Percentiles rank a stretch among this genome's conserved stretches.
Evolutionary conservation across 768 basidiomycete genomes (phyloP).

Genomic region (Suillus clintonianus): DNA sequence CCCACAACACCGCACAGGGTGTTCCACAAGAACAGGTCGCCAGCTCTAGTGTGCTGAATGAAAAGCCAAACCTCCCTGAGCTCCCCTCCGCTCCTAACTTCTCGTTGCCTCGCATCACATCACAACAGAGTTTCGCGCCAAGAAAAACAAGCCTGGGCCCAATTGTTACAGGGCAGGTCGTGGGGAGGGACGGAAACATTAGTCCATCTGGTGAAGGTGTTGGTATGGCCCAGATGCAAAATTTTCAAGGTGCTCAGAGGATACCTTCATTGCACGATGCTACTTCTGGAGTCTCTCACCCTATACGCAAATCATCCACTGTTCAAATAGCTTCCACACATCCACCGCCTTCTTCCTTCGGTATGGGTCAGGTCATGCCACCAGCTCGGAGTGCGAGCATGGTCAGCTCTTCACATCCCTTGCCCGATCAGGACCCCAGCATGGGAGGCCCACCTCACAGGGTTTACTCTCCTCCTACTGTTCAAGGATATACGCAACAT

Average conservation of each 20-base stretch:
- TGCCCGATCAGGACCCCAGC: conserved; percentile 22
- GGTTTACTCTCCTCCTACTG: conserved; percentile 15
- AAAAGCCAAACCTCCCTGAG: background rate
- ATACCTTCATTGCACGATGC: conserved; percentile 21
- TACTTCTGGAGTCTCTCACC: conserved; percentile 14
- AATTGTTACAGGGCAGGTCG: conserved; percentile 7
- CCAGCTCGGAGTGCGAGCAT: conserved; percentile 41
- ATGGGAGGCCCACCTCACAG: conserved; percentile 17
- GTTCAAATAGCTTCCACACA: conserved; percentile 10
- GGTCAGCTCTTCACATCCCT: conserved; percentile 26
- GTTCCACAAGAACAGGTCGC: background rate
- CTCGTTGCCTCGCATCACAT: conserved; percentile 3
- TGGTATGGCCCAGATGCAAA: conserved; percentile 6
- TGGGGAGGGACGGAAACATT: conserved; percentile 5
- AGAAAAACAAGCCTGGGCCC: conserved; percentile 3
- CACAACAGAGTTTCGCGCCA: conserved; percentile 7
- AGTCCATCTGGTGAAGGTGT: conserved; percentile 6
- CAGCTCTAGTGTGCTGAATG: background rate
- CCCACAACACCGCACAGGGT: background rate
- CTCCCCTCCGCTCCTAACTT: conserved; percentile 6
- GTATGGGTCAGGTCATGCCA: conserved; percentile 38
- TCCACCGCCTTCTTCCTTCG: conserved; percentile 35
- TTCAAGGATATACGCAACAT: conserved; percentile 14
- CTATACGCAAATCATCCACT: conserved; percentile 27
- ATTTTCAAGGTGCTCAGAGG: conserved; percentile 12